These are phyloP conservation scores for Phytophthora sansomeana DNA, from an alignment of 352 stramenopile genomes.

Conservation along the genomic window DNA sequence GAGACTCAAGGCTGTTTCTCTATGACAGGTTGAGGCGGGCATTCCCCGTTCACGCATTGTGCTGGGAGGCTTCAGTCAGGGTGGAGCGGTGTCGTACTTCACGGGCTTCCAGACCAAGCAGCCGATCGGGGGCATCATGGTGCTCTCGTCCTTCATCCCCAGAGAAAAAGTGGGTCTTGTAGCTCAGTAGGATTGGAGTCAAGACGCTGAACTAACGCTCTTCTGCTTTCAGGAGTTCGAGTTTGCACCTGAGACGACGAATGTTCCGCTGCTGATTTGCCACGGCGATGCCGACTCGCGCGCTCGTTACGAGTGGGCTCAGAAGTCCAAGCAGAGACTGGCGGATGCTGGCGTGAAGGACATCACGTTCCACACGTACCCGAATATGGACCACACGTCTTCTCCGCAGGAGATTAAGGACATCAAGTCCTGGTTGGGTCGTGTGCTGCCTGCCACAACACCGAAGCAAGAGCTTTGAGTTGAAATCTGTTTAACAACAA, in stretches of 20 bases:
- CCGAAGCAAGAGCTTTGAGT: constrained; percentile 23
- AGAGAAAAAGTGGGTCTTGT: constrained; percentile 43
- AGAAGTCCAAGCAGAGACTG: constrained; percentile 55
- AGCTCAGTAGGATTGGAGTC: no score
- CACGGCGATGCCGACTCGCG: constrained; percentile 68
- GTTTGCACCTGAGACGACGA: constrained; percentile 49
- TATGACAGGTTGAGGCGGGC: constrained; percentile 45
- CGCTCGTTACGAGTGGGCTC: constrained; percentile 54
- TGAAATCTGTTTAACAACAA: no score
- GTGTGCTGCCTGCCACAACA: constrained; percentile 43
- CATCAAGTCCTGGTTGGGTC: constrained; percentile 57
- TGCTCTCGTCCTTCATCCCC: constrained; percentile 79
- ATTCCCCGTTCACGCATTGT: constrained; percentile 92
- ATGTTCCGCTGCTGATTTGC: constrained; percentile 74
- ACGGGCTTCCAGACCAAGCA: constrained; percentile 73
- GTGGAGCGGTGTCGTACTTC: constrained; percentile 90
- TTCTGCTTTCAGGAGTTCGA: constrained; percentile 44
- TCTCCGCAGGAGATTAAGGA: constrained; percentile 64
- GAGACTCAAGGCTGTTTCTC: no score
- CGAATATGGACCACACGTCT: constrained; percentile 61
- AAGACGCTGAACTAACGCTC: background rate
- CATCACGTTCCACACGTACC: constrained; percentile 71
- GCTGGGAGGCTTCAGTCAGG: constrained; percentile 95
- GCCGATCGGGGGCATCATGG: constrained; percentile 71
- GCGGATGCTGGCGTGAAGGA: constrained; percentile 52